These are phyloP conservation scores for Tilletia setariae DNA, from an alignment of 1,284 basidiomycete species.

Conservation along the genomic window DNA sequence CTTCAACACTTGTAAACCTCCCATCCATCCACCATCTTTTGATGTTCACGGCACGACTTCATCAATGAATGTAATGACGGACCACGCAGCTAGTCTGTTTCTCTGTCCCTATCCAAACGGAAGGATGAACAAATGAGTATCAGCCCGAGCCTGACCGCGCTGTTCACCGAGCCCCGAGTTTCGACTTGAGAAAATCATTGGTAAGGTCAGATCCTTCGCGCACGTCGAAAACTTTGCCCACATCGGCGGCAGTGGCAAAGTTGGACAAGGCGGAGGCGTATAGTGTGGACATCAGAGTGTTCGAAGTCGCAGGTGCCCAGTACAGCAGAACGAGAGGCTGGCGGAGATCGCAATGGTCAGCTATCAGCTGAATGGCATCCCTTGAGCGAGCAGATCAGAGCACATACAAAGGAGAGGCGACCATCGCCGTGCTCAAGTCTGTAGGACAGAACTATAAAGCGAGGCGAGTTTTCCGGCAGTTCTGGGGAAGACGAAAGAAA, in stretches of 20 bases:
- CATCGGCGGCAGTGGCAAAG: constrained; percentile 40
- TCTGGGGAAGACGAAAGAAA: constrained; percentile 59
- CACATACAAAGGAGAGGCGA: constrained; percentile 66
- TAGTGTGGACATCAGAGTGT: constrained; percentile 45
- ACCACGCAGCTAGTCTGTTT: too few species aligned
- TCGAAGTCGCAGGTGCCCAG: constrained; percentile 47
- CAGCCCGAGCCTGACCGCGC: background rate
- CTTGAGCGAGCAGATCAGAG: background rate
- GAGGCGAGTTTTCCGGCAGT: constrained; percentile 81
- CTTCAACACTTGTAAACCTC: too few species aligned
- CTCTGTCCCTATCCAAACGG: too few species aligned
- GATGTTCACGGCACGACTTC: too few species aligned
- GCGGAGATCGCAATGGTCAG: too few species aligned
- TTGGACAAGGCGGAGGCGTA: constrained; percentile 50
- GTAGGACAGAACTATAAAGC: constrained; percentile 80
- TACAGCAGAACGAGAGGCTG: constrained; percentile 36
- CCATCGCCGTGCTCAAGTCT: constrained; percentile 79
- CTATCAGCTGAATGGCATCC: background rate
- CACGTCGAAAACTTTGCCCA: constrained; percentile 47
- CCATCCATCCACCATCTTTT: too few species aligned
- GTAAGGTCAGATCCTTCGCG: constrained; percentile 29
- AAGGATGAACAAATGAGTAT: too few species aligned
- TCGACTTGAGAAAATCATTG: background rate
- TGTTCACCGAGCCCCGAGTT: background rate
- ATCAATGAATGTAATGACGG: too few species aligned